Evolutionary conservation across 352 stramenopile genomes (phyloP), one percentile per base, ranked within the genome.

Genomic region (Pseudoperonospora humuli): DNA sequence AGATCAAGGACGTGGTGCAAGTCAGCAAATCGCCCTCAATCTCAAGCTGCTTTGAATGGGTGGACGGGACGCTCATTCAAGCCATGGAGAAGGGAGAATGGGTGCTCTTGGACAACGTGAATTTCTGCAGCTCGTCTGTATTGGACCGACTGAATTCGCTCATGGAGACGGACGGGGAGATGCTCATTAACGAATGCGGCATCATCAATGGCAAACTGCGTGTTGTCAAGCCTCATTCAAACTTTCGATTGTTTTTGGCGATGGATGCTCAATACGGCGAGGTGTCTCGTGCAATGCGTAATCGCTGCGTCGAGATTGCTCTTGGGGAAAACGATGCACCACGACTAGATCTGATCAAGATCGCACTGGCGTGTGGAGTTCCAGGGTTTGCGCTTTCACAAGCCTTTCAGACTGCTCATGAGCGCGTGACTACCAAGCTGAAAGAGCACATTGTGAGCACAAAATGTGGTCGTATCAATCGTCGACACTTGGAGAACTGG

Each of bases 61-160:
- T 98, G 11, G 96, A 99, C 67, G 97, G 97, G 5, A 87, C 95
- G 25, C 67, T 99, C 14, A 94, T 99, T 8, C 68, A 97, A 53
- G 97, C 97, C 2, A 96, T 99, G 77, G 82, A 98, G 38, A 79
- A 90, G 23, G 97, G 97, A n/a, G 84, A 98, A 35, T 99, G 97
- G 97, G 67, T 99, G 5, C 61, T 99, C 31, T 69, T 99, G 10
- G 95, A 99, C 61, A 99, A 99, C 58, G 96, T 97, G 13, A 99
- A 99, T 65, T 96, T 98, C 45, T 99, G 96, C 70, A 95, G 93
- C 55, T 96, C 96, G 1, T 98, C 95, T 23, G 97, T 99, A 13
- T 74, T 99, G 17, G 97, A 99, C 81, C 86, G 97, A 25, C 77
- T 99, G 18, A 99, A 99, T 66, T 91, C 96, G 8, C 70, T 99